These are phyloP conservation scores for Mariannaea elegans DNA, from an alignment of 2,329 filamentous ascomycete genomes.

Conservation along the genomic window DNA sequence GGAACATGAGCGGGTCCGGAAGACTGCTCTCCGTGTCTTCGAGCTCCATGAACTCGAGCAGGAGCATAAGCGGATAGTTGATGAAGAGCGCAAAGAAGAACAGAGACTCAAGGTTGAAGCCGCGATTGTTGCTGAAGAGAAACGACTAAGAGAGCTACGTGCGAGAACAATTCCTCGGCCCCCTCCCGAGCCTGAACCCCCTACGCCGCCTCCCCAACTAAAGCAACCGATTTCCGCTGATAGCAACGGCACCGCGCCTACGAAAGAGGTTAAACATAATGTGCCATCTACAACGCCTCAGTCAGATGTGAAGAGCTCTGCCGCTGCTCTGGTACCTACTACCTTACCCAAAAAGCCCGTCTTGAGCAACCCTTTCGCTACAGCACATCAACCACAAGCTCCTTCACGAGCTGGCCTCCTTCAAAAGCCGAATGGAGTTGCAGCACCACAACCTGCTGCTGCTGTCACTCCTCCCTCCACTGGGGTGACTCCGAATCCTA, in stretches of 20 bases:
- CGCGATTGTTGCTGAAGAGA: conserved; percentile 56
- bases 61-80: conserved; percentile 53
- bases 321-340: conserved; percentile 19
- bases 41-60: conserved; percentile 57
- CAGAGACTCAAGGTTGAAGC: conserved; percentile 57
- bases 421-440: conserved; percentile 30
- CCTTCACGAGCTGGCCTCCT: conserved; percentile 18
- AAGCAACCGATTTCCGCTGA: conserved; percentile 31
- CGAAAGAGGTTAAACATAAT: conserved; percentile 30
- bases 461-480: neutral
- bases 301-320: conserved; percentile 32
- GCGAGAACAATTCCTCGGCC: conserved; percentile 56
- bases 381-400: conserved; percentile 23
- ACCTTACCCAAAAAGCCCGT: conserved; percentile 37
- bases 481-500: neutral
- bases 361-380: conserved; percentile 31
- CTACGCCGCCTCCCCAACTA: conserved; percentile 31
- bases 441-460: conserved; percentile 10
- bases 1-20: conserved; percentile 72
- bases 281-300: conserved; percentile 31
- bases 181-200: conserved; percentile 48
- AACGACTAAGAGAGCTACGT: conserved; percentile 57
- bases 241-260: conserved; percentile 33
- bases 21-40: conserved; percentile 58
- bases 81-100: conserved; percentile 56